These are phyloP conservation scores for Annona squamosa DNA, from an alignment of 164 flowering plant species.

Conservation along the genomic window DNA sequence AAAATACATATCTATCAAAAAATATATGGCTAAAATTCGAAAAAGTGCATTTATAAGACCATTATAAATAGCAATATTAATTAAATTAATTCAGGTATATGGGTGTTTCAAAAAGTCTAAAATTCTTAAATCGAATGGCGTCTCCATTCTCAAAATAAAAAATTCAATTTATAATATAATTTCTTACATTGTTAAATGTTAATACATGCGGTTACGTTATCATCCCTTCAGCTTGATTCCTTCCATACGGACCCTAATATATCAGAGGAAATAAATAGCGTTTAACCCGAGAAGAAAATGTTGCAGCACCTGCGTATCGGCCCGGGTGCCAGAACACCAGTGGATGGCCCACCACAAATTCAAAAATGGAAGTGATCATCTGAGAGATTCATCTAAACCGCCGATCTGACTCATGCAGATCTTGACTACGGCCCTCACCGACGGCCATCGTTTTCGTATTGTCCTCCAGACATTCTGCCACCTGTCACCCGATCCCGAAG, in stretches of 20 bases:
- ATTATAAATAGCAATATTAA: too few species aligned
- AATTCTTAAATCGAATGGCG: too few species aligned
- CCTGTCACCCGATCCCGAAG: background rate
- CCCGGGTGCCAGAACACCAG: background rate
- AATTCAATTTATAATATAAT: too few species aligned
- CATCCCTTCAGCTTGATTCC: conserved; percentile 9
- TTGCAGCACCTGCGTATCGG: background rate
- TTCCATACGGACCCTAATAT: background rate
- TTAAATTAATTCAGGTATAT: too few species aligned
- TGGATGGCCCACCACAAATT: background rate
- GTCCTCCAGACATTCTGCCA: background rate
- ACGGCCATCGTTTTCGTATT: background rate
- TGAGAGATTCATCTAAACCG: background rate
- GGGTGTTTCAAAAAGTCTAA: too few species aligned
- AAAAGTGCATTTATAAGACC: too few species aligned
- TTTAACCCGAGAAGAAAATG: background rate
- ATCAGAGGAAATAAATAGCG: background rate
- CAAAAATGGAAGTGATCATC: background rate
- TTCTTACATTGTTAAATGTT: too few species aligned
- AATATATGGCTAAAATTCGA: too few species aligned
- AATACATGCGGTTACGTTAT: background rate
- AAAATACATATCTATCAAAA: too few species aligned
- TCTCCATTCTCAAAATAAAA: too few species aligned
- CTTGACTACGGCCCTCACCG: background rate
- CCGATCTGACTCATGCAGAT: background rate